Conservation (phyloP, 305 asterid species). For the Solanum hybrid region DNA sequence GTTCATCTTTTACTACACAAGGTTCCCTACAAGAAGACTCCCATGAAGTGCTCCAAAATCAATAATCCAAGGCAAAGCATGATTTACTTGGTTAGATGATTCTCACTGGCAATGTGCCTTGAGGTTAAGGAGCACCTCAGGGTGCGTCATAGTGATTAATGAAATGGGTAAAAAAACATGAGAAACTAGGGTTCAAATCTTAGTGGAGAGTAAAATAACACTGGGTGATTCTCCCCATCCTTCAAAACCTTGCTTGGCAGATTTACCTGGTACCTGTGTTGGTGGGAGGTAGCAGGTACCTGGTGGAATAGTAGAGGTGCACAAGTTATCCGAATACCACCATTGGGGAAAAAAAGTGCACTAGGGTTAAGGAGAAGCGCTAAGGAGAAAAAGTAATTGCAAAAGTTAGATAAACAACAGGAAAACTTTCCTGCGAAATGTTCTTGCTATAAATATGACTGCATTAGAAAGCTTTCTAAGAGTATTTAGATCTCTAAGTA, state of each 20-base stretch:
- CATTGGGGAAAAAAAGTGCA: not conserved
- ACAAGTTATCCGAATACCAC: not conserved
- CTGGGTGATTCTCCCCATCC: not conserved
- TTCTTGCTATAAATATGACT: not conserved
- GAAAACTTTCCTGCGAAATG: not conserved
- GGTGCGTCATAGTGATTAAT: not conserved
- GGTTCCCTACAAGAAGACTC: not conserved
- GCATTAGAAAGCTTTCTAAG: not conserved
- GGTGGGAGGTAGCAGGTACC: not conserved
- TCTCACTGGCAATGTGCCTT: not conserved
- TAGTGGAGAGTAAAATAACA: not conserved
- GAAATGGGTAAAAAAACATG: not conserved
- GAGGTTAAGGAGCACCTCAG: not conserved
- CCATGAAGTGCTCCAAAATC: not conserved
- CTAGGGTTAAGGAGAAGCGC: not conserved
- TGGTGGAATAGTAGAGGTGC: not conserved
- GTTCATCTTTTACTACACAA: not conserved
- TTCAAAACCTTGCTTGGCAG: not conserved
- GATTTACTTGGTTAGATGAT: not conserved
- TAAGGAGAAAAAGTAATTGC: not conserved
- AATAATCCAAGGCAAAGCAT: not conserved
- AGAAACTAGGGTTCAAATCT: not conserved
- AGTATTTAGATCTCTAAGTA: slow-evolving; percentile 8
- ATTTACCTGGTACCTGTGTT: not conserved
- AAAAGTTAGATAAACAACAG: not conserved